Evolutionary conservation across 2,329 filamentous ascomycete species (phyloP).

Genomic region (Didymosphaeria variabile): DNA sequence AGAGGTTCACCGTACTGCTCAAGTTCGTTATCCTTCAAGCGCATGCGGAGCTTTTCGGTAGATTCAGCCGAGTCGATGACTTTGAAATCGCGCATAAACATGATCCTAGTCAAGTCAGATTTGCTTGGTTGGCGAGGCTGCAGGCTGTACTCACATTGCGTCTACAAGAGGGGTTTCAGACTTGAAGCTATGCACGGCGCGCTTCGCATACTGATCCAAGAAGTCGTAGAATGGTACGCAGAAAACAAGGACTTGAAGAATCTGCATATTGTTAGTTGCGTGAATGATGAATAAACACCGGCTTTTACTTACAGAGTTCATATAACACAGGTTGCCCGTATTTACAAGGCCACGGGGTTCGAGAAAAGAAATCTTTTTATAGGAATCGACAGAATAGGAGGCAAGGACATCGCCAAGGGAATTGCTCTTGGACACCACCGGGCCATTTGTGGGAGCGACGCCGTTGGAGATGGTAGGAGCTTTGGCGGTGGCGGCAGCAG

Average conservation of each 20-base stretch:
- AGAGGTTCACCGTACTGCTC: conserved; percentile 92
- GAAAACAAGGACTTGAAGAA: conserved; percentile 94
- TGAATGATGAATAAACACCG: neutral
- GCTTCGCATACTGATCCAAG: conserved; percentile 83
- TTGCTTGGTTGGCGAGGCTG: neutral
- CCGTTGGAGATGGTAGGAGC: conserved; percentile 42
- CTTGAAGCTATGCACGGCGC: conserved; percentile 89
- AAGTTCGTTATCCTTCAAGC: conserved; percentile 82
- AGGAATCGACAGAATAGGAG: conserved; percentile 73
- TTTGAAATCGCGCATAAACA: conserved; percentile 94
- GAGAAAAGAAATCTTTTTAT: conserved; percentile 78
- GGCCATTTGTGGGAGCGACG: conserved; percentile 48
- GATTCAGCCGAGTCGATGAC: conserved; percentile 81
- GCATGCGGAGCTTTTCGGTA: conserved; percentile 75
- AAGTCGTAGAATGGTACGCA: conserved; percentile 96
- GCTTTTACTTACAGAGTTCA: conserved; percentile 89
- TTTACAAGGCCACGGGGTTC: conserved; percentile 95
- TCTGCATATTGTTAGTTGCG: conserved; percentile 62
- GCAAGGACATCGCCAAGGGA: conserved; percentile 80
- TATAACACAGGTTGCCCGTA: conserved; percentile 99
- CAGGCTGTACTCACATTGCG: conserved; percentile 75
- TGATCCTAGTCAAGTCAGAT: conserved; percentile 69
- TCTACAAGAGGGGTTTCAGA: conserved; percentile 93
- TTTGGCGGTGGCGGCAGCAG: conserved; percentile 43
- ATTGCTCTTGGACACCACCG: conserved; percentile 60